Evolutionary conservation across 2,329 filamentous ascomycete species (phyloP), one percentile per base, ranked within the genome.

Genomic region (Penicillium sp.): DNA sequence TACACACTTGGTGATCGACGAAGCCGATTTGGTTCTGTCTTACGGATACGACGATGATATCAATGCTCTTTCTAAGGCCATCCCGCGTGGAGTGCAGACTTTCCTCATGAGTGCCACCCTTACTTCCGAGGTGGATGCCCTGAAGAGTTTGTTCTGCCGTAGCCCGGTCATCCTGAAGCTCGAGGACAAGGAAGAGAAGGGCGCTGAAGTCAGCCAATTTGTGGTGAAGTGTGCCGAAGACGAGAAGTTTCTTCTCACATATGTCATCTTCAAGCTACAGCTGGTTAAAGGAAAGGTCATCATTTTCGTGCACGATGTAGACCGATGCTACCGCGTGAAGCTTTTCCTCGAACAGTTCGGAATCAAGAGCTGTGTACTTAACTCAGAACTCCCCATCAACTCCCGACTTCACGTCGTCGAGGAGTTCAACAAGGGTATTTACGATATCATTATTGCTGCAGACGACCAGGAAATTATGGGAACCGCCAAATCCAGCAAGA

Each of bases 291-390:
- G 95, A 62, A 98, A 98, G 74, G 90, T 89, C 57, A 89, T 91
- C 50, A 84, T 91, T 47, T 92, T 92, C 64, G 92, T 96, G 7
- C 88, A 86, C 27, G 91, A 96, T 64, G 89, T 96, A 53, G 93
- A 97, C 75, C 79, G 88, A 62, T 96, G 90, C 67, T 99, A 99
- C 75, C 86, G 95, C 35, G 79, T 99, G 24, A 97, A 97, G 76
- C 83, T 99, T 8, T 99, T 95, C 71, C 84, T 99, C 52, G 95
- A 99, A 75, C 95, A 99, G 71, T 99, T 99, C 70, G 93, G 92
- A 47, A 93, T 97, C 70, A 89, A 91, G 72, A 93, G 90, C 68
- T 96, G 91, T 75, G 90, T 97, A 27, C 79, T 99, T 41, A 99
- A 99, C 77, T 95, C 91, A 1, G 93, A 99, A 71, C 78, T 99